Conservation (phyloP, 192 early-diverging fungal species). For the Coemansia sp. region DNA sequence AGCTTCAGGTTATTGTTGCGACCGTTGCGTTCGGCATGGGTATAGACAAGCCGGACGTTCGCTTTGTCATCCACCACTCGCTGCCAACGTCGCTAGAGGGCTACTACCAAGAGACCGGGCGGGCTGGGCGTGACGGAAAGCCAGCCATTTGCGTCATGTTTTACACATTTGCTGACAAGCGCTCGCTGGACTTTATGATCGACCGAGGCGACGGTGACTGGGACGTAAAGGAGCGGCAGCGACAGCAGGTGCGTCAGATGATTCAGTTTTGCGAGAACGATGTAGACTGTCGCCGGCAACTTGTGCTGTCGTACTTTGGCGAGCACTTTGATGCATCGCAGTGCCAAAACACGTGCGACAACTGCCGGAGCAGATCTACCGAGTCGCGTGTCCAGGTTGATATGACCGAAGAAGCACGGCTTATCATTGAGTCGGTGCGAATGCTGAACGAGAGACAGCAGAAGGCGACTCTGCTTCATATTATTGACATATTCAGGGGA, state of each 20-base stretch:
- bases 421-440: constrained; percentile 58
- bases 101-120: constrained; percentile 96
- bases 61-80: constrained; percentile 91
- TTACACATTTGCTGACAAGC: constrained; percentile 75
- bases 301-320: constrained; percentile 89
- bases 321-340: constrained; percentile 66
- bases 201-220: constrained; percentile 75
- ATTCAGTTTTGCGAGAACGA: constrained; percentile 83
- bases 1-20: constrained; percentile 82
- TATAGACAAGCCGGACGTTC: constrained; percentile 94
- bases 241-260: constrained; percentile 65
- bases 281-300: constrained; percentile 82
- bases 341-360: constrained; percentile 86
- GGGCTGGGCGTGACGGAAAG: constrained; percentile 91
- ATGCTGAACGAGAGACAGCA: constrained; percentile 22
- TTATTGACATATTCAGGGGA: constrained; percentile 77
- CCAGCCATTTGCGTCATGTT: constrained; percentile 81
- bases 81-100: constrained; percentile 89
- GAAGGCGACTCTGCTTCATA: constrained; percentile 67
- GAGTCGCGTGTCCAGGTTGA: constrained; percentile 44
- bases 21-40: constrained; percentile 99
- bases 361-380: constrained; percentile 60
- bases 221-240: constrained; percentile 78
- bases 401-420: constrained; percentile 56
- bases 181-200: constrained; percentile 74